Conservation (phyloP, 2,329 filamentous ascomycete species). For the Fusarium sp. region DNA sequence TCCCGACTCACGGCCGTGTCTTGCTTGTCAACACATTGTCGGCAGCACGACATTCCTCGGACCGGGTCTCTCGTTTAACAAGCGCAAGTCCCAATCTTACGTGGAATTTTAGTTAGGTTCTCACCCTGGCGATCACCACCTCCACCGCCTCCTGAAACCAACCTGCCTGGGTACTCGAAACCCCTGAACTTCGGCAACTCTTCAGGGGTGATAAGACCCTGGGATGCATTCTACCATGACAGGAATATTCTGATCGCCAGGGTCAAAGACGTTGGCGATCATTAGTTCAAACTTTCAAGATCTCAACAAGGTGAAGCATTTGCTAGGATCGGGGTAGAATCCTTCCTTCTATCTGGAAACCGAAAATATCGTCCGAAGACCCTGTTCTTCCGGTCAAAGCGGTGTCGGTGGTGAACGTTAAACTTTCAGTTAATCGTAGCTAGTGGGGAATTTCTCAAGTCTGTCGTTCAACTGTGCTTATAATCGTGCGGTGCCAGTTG, state of each 20-base stretch:
- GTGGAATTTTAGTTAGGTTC: not conserved
- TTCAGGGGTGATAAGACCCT: conserved; percentile 9
- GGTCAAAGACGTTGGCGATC: not conserved
- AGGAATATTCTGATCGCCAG: not conserved
- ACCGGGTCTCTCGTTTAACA: not conserved
- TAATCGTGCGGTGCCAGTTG: not conserved
- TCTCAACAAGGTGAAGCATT: not conserved
- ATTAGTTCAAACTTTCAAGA: not conserved
- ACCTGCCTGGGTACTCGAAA: not conserved
- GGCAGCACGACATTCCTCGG: not conserved
- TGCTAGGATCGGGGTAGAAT: not conserved
- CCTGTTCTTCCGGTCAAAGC: no score
- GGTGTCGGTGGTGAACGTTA: not conserved
- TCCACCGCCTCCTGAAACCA: conserved; percentile 35
- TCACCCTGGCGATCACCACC: conserved; percentile 21
- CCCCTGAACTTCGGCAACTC: conserved; percentile 10
- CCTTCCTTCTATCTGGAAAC: not conserved
- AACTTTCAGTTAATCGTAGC: not conserved
- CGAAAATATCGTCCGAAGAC: no score
- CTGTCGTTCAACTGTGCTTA: not conserved
- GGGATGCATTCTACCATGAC: not conserved
- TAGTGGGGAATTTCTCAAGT: not conserved
- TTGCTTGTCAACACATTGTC: not conserved
- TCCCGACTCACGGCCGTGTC: not conserved
- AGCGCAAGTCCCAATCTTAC: not conserved